These are phyloP conservation scores for Populus davidiana DNA, from an alignment of 345 rosid species.

Conservation along the genomic window DNA sequence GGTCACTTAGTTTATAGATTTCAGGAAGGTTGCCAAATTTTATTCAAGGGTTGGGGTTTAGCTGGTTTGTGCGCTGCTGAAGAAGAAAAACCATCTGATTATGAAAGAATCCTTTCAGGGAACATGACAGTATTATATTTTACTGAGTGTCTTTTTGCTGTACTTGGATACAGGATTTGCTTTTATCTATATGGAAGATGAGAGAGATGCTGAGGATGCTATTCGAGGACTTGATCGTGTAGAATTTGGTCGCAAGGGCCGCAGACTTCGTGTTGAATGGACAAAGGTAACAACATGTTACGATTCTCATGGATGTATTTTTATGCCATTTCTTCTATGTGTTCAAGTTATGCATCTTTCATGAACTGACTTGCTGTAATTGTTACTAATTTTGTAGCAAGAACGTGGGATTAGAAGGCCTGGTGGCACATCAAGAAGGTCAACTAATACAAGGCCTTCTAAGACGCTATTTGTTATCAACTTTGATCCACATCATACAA, in stretches of 20 bases:
- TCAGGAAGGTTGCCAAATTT: conserved; percentile 40
- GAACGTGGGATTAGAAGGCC: conserved; percentile 71
- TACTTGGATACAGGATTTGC: conserved; percentile 61
- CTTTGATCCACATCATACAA: conserved; percentile 77
- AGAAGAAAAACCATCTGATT: conserved; percentile 18
- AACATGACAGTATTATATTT: conserved; percentile 3
- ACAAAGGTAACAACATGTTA: conserved; percentile 56
- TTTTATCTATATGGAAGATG: conserved; percentile 92
- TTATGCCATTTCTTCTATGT: not conserved
- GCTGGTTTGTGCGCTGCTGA: conserved; percentile 29
- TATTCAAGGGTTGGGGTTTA: conserved; percentile 34
- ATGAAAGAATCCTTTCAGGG: conserved; percentile 36
- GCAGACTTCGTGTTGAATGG: conserved; percentile 97
- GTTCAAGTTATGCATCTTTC: not conserved
- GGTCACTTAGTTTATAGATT: conserved; percentile 66
- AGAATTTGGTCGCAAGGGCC: conserved; percentile 88
- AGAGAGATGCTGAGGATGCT: conserved; percentile 98
- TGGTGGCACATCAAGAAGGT: conserved; percentile 59
- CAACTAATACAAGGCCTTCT: conserved; percentile 65
- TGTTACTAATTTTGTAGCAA: conserved; percentile 41
- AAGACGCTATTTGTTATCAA: conserved; percentile 93
- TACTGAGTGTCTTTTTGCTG: not conserved
- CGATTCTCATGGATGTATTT: not conserved
- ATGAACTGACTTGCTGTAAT: not conserved
- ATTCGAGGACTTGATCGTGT: conserved; percentile 77